Base-by-base conservation (phyloP, 495 filamentous ascomycete genomes). In the Daldinia bambusicola region DNA sequence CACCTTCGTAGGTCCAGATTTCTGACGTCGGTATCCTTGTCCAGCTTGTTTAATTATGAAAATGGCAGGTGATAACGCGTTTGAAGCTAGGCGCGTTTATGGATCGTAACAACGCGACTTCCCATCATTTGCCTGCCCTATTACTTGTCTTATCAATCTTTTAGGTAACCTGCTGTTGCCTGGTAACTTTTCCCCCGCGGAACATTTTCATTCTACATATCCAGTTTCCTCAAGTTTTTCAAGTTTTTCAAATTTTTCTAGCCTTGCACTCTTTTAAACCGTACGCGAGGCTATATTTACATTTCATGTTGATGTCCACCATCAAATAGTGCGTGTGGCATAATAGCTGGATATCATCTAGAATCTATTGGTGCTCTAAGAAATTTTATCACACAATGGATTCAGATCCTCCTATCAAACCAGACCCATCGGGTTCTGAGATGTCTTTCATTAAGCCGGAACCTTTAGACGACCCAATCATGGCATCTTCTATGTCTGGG, bases 41-140 rank as follows among this genome's bases (percentile, higher is more conserved):
- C 26, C 3, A 26, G 26, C 22, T 32, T 4, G 20, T 31, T 53
- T 53, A 14, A 53, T 26, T 6, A 3, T 53, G 26, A 53, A 0
- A 53, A 52, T 52, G 26, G 10, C 13, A 32, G 26, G 26, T 53
- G 50, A 53, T 53, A 32, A 26, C 50, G 50, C 14, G 50, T 53
- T 53, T 53, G 26, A 32, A 8, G 4, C 0, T 32, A 9, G 14
- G 32, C 50, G 50, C 50, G 50, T 53, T 6, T 31, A 53, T 6
- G n/a, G 22, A 5, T 52, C 31, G 6, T 4, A 2, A 53, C 4
- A 6, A 53, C 50, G 30, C 50, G 50, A 53, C 26, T 53, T 32
- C 26, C 26, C 3, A 50, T 31, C 14, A n/a, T 31, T 1, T n/a
- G 50, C 13, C n/a, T 30, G 30, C 50, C 13, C 22, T 13, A 16